Percentiles rank a stretch among this genome's conserved stretches.
These are phyloP conservation scores for Tagetes patula DNA, from an alignment of 129 eudicot genomes.

Conservation along the genomic window DNA sequence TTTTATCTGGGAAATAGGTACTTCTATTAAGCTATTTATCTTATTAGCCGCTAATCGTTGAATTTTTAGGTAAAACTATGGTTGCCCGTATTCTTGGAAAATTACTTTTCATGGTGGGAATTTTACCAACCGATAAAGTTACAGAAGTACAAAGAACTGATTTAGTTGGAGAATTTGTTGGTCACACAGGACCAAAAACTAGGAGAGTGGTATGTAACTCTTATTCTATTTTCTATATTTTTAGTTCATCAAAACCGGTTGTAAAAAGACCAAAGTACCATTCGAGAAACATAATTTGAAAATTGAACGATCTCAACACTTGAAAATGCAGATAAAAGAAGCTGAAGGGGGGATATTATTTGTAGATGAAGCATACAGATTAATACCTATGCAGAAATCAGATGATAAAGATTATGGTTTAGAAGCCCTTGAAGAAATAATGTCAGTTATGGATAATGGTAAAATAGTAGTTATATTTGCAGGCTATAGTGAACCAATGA, in stretches of 20 bases:
- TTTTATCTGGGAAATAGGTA: neutral
- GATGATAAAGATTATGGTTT: conserved; percentile 80
- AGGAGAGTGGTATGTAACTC: conserved; percentile 15
- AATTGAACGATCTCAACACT: neutral
- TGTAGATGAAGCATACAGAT: conserved; percentile 15
- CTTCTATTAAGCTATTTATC: neutral
- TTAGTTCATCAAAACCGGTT: neutral
- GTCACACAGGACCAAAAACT: conserved; percentile 18
- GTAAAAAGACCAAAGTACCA: neutral
- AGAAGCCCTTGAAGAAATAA: conserved; percentile 97
- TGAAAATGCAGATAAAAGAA: conserved; percentile 11
- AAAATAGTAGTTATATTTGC: conserved; percentile 7
- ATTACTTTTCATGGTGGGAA: conserved; percentile 17
- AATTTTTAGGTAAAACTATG: conserved; percentile 7
- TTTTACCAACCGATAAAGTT: conserved; percentile 13
- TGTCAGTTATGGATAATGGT: conserved; percentile 69
- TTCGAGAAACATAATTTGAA: neutral
- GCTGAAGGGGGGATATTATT: conserved; percentile 19
- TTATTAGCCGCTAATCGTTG: neutral
- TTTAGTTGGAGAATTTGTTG: conserved; percentile 17
- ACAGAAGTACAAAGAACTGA: conserved; percentile 17
- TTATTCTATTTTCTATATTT: neutral
- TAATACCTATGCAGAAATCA: conserved; percentile 26
- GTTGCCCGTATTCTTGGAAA: conserved; percentile 17
- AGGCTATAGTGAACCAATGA: conserved; percentile 15